Evolutionary conservation across 2,329 filamentous ascomycete genomes (phyloP), one percentile per base, ranked within the genome.

Genomic region (Tolypocladium guangdongense): DNA sequence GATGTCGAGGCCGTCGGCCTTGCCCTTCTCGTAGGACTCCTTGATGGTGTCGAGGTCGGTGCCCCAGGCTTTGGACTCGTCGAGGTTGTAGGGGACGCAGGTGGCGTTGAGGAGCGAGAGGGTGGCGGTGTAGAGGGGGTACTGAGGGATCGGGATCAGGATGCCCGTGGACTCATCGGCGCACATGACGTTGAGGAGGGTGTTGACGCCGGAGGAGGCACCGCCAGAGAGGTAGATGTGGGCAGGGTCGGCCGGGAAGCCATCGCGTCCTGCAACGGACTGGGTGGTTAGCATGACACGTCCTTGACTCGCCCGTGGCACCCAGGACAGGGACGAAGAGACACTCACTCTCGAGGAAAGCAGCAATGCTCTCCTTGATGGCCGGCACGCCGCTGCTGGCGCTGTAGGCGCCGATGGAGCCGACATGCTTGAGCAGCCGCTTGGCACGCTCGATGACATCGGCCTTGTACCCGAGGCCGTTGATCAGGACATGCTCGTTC

Each of bases 121-220:
- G 1, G 91, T 93, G 30, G 93, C 93, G 10, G 92, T 97, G 76
- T 99, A 99, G 49, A 99, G 85, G 27, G 93, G 93, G 71, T 99
- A 99, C 72, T 99, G 93, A 7, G 93, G 93, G 62, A 99, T 97
- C 27, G 92, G 93, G 22, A 97, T 86, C 57, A 99, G 83, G 53
- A 99, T 82, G 56, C 93, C 93, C 6, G 87, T 87, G 56, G 87
- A 78, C 50, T 85, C 82, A 52, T 78, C 77, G 51, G 88, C 82
- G 74, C 90, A 95, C 68, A 99, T 89, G 67, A 95, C 79, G 73
- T 93, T 85, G 57, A 99, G 80, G 59, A 97, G 83, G 14, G 91
- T 95, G 77, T 91, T 96, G 58, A 99, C 93, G 60, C 92, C 93
- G 4, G 91, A 89, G 3, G 91, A 96, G 58, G 93, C 93, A 65